Conservation (phyloP, 371 early-diverging fungal species). For the Cokeromyces recurvatus region DNA sequence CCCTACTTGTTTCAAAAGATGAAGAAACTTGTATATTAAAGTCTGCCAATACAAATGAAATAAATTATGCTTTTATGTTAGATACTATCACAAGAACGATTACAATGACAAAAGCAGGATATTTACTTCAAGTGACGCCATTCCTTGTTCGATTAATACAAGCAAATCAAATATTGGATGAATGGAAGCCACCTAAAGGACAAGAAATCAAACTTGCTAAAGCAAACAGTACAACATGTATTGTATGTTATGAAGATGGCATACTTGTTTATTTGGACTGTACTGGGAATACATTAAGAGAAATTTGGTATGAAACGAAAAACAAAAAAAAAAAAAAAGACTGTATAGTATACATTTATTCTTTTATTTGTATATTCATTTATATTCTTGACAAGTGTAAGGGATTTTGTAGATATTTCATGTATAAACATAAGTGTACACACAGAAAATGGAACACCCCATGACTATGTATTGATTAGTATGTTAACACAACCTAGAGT, state of each 20-base stretch:
- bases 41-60: no score
- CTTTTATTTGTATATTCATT: neutral
- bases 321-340: conserved; percentile 46
- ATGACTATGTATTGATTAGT: conserved; percentile 12
- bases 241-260: conserved; percentile 54
- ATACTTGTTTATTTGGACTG: conserved; percentile 57
- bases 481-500: conserved; percentile 1
- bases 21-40: no score
- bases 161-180: conserved; percentile 8
- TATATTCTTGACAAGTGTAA: conserved; percentile 1
- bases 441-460: neutral
- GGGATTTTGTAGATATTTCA: conserved; percentile 8
- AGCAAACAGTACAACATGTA: conserved; percentile 44
- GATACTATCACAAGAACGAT: conserved; percentile 32
- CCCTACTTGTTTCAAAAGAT: conserved; percentile 50
- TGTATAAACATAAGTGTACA: conserved; percentile 8
- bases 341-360: neutral
- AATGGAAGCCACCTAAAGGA: conserved; percentile 49
- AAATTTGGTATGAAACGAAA: no score
- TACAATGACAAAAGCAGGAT: conserved; percentile 5
- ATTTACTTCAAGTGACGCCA: conserved; percentile 56
- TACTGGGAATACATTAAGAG: no score
- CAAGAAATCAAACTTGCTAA: conserved; percentile 53
- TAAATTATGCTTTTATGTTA: no score
- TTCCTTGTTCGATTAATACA: conserved; percentile 46